Percentiles rank a stretch among this genome's conserved stretches.
phyloP scores from a whole-genome alignment of 768 basidiomycete genomes.

The Strobilomyces confusus region DNA sequence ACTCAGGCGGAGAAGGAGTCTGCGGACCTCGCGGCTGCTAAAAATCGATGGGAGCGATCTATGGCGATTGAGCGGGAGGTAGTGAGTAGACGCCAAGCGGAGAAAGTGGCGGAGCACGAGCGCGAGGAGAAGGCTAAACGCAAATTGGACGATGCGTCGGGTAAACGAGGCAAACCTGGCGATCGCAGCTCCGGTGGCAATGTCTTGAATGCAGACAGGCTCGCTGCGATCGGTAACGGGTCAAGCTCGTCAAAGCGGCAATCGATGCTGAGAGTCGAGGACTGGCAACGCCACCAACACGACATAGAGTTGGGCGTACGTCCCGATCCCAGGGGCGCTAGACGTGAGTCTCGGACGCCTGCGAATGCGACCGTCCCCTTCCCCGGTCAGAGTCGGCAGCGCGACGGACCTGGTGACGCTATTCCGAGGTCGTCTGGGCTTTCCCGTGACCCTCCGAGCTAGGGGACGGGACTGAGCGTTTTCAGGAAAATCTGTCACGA shows the following conservation, averaged over 20 bases:
- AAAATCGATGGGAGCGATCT: slow-evolving; percentile 78
- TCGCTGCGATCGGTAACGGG: slow-evolving; percentile 37
- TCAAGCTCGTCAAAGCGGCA: slow-evolving; percentile 54
- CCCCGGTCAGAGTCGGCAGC: slow-evolving; percentile 26
- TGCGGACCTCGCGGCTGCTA: slow-evolving; percentile 71
- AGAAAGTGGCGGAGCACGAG: slow-evolving; percentile 50
- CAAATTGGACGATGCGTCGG: slow-evolving; percentile 40
- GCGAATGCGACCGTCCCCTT: slow-evolving; percentile 29
- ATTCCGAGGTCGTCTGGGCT: slow-evolving; percentile 24
- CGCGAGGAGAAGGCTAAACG: slow-evolving; percentile 48
- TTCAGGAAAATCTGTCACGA: neutral
- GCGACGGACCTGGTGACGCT: slow-evolving; percentile 5
- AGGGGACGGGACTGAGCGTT: neutral
- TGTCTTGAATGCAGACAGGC: slow-evolving; percentile 53
- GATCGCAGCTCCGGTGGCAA: slow-evolving; percentile 34
- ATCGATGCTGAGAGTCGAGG: slow-evolving; percentile 79
- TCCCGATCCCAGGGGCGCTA: slow-evolving; percentile 17
- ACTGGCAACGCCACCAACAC: slow-evolving; percentile 76
- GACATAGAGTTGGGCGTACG: slow-evolving; percentile 36
- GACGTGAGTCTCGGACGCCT: slow-evolving; percentile 22
- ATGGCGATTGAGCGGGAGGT: slow-evolving; percentile 71
- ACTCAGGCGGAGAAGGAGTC: slow-evolving; percentile 78
- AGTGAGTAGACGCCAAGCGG: slow-evolving; percentile 67
- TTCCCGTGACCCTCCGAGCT: slow-evolving; percentile 41
- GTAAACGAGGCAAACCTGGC: slow-evolving; percentile 35